Evolutionary conservation across 2,329 filamentous ascomycete genomes (phyloP), one percentile per base, ranked within the genome.

Genomic region (Chaetoscypha palmicola): DNA sequence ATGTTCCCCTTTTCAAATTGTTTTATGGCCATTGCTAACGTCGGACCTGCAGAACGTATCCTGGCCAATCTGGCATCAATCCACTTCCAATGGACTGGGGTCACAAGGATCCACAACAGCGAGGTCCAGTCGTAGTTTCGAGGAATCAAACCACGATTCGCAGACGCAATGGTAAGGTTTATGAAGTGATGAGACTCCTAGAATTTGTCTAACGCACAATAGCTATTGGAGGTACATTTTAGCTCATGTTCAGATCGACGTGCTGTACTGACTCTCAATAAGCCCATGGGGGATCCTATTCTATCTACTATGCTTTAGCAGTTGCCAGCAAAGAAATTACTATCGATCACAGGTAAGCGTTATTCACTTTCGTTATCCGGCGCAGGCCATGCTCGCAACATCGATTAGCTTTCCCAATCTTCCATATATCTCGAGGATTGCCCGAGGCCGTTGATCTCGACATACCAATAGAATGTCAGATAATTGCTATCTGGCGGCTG

Each of bases 281-380:
- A 57, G 82, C 79, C 46, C 82, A 86, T 55, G 91, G 92, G 51
- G 91, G 92, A 45, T 96, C 89, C 3, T 97, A 98, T 64, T 89
- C 87, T 49, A 91, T 96, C 52, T 97, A 97, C 69, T 89, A 94
- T 62, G 91, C 91, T 17, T 75, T 97, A 21, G 91, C 91, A 10
- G 81, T 97, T 52, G 91, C 91, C 17, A 92, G 87, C 62, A 90
- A 91, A 58, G 85, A 97, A 62, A 76, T 97, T 46, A 79, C 87
- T 49, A 74, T 79, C 31, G 83, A 94, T 55, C 90, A 96, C 66
- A 84, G 66, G 74, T 76, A 60, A 43, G 66, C 3, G 12, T n/a
- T n/a, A n/a, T n/a, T n/a, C n/a, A n/a, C n/a, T n/a, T n/a, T n/a
- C n/a, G n/a, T n/a, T n/a, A n/a, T n/a, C n/a, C n/a, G n/a, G n/a